phyloP scores from a whole-genome alignment of 73 alveolate species.

The Tetrahymena borealis region DNA sequence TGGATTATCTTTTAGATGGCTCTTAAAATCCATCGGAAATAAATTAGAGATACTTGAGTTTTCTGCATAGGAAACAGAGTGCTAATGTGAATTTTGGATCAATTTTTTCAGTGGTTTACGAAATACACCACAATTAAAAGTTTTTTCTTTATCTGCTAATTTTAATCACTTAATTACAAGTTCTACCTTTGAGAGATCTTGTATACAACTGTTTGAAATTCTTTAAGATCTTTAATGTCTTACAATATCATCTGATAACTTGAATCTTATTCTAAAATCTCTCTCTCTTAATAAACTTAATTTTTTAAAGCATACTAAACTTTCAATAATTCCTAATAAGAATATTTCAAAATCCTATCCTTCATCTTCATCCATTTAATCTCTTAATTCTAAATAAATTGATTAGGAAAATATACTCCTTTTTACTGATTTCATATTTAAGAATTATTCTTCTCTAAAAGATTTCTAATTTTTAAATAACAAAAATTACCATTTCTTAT shows the following conservation, averaged over 20 bases:
- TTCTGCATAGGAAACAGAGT: neutral
- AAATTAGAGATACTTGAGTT: neutral
- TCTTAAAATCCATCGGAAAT: neutral
- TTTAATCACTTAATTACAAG: neutral
- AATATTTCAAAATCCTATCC: too few species aligned
- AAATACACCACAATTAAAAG: neutral
- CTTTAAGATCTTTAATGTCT: neutral
- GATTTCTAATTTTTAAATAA: neutral
- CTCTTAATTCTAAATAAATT: too few species aligned
- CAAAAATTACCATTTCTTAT: neutral
- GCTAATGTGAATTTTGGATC: neutral
- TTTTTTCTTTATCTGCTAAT: neutral
- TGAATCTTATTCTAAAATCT: neutral
- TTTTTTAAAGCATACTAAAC: neutral
- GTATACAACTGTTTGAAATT: neutral
- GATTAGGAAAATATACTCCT: too few species aligned
- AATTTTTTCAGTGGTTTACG: neutral
- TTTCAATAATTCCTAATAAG: neutral
- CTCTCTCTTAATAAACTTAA: neutral
- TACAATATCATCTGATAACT: neutral
- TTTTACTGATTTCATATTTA: too few species aligned
- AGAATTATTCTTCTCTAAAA: neutral
- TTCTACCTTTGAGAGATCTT: neutral
- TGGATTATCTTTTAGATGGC: neutral
- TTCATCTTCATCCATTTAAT: too few species aligned